Evolutionary conservation across 805 yeast species (phyloP), one percentile per base, ranked within the genome.

Genomic region (Candida sonorensis): DNA sequence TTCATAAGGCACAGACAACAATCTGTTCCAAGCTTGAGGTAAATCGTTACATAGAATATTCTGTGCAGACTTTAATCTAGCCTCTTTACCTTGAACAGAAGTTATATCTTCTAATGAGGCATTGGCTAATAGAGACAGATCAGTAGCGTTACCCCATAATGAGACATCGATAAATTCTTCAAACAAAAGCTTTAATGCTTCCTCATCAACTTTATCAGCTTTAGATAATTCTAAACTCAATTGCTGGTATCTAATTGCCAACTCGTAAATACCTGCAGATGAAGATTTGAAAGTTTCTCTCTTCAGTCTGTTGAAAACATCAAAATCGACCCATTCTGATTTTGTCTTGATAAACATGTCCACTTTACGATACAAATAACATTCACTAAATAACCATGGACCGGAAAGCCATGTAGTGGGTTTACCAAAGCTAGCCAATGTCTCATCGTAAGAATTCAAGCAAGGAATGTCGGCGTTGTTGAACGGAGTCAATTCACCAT

Each of bases 61-160:
- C 38, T 81, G 72, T 48, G 83, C 87, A 36, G 87, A 83, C 50
- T 78, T 75, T 51, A 77, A 80, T 45, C 97, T 70, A 13, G 86
- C 86, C 41, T 81, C 86, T 10, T 81, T 83, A 26, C 96, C 96
- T 64, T 92, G 99, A 24, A 86, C 75, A 5, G 90, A 77, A 57
- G 85, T 82, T 48, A 92, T 81, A 44, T 92, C 96, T 29, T 88
- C 96, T 18, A 86, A 55, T 7, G 87, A 76, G n/a, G 90, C 86
- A 37, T 84, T 87, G 4, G 94, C 88, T 41, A 92, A 66, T 33
- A 94, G 63, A 0, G 97, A 86, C 50, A 92, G 69, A 57, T 92
- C 99, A 4, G 97, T 85, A 13, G 97, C 97, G 57, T 92, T 92
- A 17, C 99, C 99, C 99, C 99, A 92, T 33, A 92, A 61, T 0